Conservation (phyloP, 208 protist species). For the Leishmania guyanensis region DNA sequence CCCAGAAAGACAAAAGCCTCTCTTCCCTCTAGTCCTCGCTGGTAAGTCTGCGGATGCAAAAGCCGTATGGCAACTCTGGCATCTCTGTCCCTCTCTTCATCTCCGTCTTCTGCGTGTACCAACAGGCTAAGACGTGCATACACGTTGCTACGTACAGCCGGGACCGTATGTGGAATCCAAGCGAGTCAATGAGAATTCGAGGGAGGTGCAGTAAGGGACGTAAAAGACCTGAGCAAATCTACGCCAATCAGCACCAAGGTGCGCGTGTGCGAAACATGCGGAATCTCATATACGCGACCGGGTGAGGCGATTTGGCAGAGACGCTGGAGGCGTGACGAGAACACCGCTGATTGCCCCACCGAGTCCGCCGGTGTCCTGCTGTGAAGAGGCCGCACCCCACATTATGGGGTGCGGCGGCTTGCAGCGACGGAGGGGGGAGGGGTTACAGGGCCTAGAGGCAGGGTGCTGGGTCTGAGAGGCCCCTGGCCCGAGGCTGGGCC, state of each 20-base stretch:
- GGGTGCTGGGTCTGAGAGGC: neutral
- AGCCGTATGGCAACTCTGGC: neutral
- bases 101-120: neutral
- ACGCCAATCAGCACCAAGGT: neutral
- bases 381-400: neutral
- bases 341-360: neutral
- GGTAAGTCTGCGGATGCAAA: neutral
- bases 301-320: neutral
- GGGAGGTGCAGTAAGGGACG: neutral
- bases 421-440: neutral
- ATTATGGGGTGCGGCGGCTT: neutral
- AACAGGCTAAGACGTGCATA: neutral
- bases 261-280: neutral
- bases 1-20: neutral
- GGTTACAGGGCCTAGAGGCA: too few relatives aligned
- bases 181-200: neutral
- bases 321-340: neutral
- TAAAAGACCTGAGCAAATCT: neutral
- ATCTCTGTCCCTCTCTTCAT: neutral
- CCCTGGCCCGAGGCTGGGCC: neutral
- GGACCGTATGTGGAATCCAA: neutral
- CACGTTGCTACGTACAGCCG: neutral
- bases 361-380: neutral
- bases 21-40: neutral
- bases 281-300: neutral